Percentiles rank a stretch among this genome's conserved stretches.
Evolutionary conservation across 1,284 basidiomycete species (phyloP).

Genomic region (Boletus albobrunnescens): DNA sequence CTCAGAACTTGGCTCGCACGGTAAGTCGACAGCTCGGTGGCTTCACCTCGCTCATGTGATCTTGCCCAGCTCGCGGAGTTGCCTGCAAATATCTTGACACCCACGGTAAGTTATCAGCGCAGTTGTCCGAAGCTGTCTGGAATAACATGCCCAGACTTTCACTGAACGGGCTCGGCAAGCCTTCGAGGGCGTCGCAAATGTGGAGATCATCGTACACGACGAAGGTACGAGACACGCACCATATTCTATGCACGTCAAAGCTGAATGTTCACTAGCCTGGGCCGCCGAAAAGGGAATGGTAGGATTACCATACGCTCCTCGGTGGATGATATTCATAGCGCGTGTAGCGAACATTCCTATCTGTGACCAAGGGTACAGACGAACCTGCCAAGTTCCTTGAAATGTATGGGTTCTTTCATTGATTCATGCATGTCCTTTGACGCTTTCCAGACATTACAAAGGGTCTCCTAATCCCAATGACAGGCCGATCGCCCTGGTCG

Average conservation of each 20-base stretch:
- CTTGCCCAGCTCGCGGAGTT: slow-evolving; percentile 68
- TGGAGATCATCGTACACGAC: slow-evolving; percentile 71
- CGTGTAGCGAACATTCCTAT: slow-evolving; percentile 74
- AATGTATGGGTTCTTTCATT: slow-evolving; percentile 49
- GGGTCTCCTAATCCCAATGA: slow-evolving; percentile 57
- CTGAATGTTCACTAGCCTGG: slow-evolving; percentile 51
- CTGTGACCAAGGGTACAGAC: slow-evolving; percentile 77
- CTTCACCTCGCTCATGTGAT: slow-evolving; percentile 1
- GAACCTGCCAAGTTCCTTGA: slow-evolving; percentile 88
- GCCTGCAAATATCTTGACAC: slow-evolving; percentile 81
- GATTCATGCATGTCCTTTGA: slow-evolving; percentile 1
- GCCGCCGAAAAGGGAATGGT: slow-evolving; percentile 82
- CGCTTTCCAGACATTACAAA: slow-evolving; percentile 64
- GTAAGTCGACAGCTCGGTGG: slow-evolving; percentile 34
- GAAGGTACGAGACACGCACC: slow-evolving; percentile 46
- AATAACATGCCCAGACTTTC: slow-evolving; percentile 49
- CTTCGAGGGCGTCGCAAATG: slow-evolving; percentile 65
- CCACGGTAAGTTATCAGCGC: slow-evolving; percentile 48
- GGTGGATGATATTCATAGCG: not conserved
- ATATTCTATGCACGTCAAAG: not conserved
- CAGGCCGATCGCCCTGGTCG: slow-evolving; percentile 74
- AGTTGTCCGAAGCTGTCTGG: not conserved
- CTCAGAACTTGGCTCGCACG: slow-evolving; percentile 84
- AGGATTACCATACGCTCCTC: slow-evolving; percentile 3
- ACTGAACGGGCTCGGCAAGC: slow-evolving; percentile 66